phyloP scores from a whole-genome alignment of 106 monocot genomes.

The Agapanthus africanus region DNA sequence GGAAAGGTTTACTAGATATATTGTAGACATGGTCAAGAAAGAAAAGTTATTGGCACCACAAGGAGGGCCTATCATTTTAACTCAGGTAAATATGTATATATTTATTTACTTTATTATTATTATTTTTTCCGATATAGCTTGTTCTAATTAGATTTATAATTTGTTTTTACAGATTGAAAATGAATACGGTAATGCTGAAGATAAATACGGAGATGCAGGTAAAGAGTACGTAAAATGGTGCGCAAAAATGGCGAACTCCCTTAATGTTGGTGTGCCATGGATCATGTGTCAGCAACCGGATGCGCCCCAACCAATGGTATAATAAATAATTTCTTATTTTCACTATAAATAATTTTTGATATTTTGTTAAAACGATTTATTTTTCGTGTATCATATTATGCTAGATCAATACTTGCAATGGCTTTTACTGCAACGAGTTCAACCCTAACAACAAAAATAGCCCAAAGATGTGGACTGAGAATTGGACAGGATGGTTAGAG shows the following conservation, averaged over 20 bases:
- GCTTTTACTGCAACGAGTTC: conserved; percentile 25
- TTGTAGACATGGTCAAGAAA: conserved; percentile 35
- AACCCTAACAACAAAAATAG: conserved; percentile 13
- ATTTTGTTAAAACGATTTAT: background rate
- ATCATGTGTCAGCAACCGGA: conserved; percentile 33
- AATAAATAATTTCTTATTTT: background rate
- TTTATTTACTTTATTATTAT: no score
- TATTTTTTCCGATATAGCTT: background rate
- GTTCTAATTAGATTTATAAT: background rate
- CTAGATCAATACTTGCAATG: conserved; percentile 41
- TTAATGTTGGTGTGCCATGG: conserved; percentile 30
- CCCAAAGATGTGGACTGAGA: conserved; percentile 34
- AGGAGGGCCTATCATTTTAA: conserved; percentile 54
- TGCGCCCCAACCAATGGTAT: conserved; percentile 34
- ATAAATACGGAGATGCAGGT: conserved; percentile 10
- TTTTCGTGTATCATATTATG: background rate
- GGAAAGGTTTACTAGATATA: conserved; percentile 39
- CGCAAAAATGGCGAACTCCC: conserved; percentile 18
- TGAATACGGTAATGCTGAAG: conserved; percentile 22
- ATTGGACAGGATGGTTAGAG: conserved; percentile 32
- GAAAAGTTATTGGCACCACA: conserved; percentile 28
- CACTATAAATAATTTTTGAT: background rate
- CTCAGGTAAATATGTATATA: conserved; percentile 25
- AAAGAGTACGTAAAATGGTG: conserved; percentile 28
- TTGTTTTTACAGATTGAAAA: conserved; percentile 25